Evolutionary conservation across 208 protist species (phyloP).

Genomic region (Angomonas deanei): DNA sequence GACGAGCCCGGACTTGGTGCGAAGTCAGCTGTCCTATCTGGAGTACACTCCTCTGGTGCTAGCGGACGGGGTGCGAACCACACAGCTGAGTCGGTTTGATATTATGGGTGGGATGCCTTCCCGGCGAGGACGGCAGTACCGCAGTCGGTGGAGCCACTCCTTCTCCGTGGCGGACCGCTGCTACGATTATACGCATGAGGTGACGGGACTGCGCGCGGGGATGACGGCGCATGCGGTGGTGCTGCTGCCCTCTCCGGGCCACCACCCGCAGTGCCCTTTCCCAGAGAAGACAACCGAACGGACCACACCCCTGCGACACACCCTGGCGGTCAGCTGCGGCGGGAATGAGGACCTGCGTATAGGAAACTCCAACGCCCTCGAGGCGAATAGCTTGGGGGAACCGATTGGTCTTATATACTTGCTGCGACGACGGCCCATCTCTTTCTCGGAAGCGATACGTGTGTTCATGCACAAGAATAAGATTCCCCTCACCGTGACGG

Average conservation of each 20-base stretch:
- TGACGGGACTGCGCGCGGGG: conserved; percentile 23
- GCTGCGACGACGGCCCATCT: conserved; percentile 16
- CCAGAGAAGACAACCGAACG: too few species aligned
- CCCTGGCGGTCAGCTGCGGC: conserved; percentile 18
- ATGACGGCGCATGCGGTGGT: conserved; percentile 40
- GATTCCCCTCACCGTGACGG: conserved; percentile 13
- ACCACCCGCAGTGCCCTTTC: background rate
- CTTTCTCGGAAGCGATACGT: conserved; percentile 23
- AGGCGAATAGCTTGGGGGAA: conserved; percentile 35
- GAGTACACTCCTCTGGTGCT: conserved; percentile 12
- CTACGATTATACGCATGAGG: conserved; percentile 33
- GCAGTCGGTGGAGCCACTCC: conserved; percentile 37
- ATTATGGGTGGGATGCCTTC: conserved; percentile 47
- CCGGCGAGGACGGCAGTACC: conserved; percentile 26
- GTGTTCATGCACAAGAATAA: conserved; percentile 24
- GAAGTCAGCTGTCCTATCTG: conserved; percentile 27
- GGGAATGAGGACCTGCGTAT: conserved; percentile 31
- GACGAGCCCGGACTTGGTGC: conserved; percentile 33
- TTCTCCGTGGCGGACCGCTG: conserved; percentile 23
- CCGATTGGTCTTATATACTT: conserved; percentile 39
- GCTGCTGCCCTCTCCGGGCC: background rate
- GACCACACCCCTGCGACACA: too few species aligned
- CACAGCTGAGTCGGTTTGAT: conserved; percentile 26
- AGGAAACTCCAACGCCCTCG: conserved; percentile 5
- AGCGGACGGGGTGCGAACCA: background rate